Evolutionary conservation across 139 green algal genomes (phyloP).

Genomic region (Chlamydomonas applanata): DNA sequence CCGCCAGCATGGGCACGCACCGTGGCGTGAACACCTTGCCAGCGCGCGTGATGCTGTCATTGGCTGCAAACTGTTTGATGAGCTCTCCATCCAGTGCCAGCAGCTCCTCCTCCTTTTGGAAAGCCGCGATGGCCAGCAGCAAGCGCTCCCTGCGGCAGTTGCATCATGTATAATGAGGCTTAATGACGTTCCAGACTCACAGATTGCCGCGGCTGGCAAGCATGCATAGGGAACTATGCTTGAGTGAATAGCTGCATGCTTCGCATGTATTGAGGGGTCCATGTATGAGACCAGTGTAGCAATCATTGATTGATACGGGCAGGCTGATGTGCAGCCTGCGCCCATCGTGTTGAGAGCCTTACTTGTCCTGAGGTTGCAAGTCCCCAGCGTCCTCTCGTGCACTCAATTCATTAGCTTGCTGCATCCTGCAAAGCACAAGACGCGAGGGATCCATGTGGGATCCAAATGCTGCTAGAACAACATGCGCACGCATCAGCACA

Average conservation of each 20-base stretch:
- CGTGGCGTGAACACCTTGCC: slow-evolving; percentile 34
- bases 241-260: too few relatives aligned
- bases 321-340: too few relatives aligned
- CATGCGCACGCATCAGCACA: too few relatives aligned
- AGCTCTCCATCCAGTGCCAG: slow-evolving; percentile 48
- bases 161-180: too few relatives aligned
- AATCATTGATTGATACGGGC: too few relatives aligned
- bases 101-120: slow-evolving; percentile 48
- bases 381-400: slow-evolving; percentile 2
- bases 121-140: background rate
- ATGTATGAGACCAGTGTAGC: too few relatives aligned
- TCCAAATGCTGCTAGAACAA: too few relatives aligned
- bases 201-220: too few relatives aligned
- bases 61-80: slow-evolving; percentile 52
- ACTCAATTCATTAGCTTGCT: background rate
- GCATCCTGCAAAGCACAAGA: background rate
- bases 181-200: too few relatives aligned
- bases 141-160: slow-evolving; percentile 22
- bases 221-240: too few relatives aligned
- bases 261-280: too few relatives aligned
- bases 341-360: slow-evolving; percentile 5
- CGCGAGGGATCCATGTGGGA: too few relatives aligned
- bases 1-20: slow-evolving; percentile 11
- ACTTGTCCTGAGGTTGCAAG: background rate
- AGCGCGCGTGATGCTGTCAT: slow-evolving; percentile 31